Evolutionary conservation across 192 early-diverging fungal genomes (phyloP).

Genomic region (Backusella psychrophila): DNA sequence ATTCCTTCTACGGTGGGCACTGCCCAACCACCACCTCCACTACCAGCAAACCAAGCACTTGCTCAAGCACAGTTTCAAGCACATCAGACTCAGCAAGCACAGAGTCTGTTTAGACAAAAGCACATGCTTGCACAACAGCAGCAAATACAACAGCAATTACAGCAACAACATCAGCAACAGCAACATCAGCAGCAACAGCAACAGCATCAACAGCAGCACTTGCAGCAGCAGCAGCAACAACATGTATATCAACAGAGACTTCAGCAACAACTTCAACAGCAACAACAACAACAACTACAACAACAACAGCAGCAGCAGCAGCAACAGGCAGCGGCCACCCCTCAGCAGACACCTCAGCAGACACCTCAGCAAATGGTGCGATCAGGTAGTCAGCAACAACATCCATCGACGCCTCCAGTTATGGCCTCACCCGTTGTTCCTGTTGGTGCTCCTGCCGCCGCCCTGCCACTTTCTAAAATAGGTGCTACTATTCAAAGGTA

Average conservation of each 20-base stretch:
- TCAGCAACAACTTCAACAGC: slow-evolving; percentile 10
- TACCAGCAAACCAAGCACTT: neutral
- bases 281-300: slow-evolving; percentile 12
- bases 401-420: slow-evolving; percentile 17
- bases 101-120: neutral
- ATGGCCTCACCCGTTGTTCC: slow-evolving; percentile 13
- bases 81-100: neutral
- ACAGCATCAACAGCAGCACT: neutral
- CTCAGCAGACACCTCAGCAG: slow-evolving; percentile 15
- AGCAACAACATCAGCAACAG: slow-evolving; percentile 1
- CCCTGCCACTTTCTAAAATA: neutral
- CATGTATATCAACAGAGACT: slow-evolving; percentile 6
- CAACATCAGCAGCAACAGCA: slow-evolving; percentile 4
- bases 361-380: slow-evolving; percentile 5
- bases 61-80: slow-evolving; percentile 1
- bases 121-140: slow-evolving; percentile 4
- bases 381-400: slow-evolving; percentile 3
- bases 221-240: neutral
- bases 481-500: neutral
- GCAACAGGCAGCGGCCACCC: slow-evolving; percentile 7
- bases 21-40: slow-evolving; percentile 1
- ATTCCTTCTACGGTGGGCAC: slow-evolving; percentile 8
- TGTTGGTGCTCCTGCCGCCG: too few relatives aligned
- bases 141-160: neutral
- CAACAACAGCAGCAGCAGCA: slow-evolving; percentile 15